phyloP scores from a whole-genome alignment of 495 filamentous ascomycete species.

The Lasiosphaeris hirsuta region DNA sequence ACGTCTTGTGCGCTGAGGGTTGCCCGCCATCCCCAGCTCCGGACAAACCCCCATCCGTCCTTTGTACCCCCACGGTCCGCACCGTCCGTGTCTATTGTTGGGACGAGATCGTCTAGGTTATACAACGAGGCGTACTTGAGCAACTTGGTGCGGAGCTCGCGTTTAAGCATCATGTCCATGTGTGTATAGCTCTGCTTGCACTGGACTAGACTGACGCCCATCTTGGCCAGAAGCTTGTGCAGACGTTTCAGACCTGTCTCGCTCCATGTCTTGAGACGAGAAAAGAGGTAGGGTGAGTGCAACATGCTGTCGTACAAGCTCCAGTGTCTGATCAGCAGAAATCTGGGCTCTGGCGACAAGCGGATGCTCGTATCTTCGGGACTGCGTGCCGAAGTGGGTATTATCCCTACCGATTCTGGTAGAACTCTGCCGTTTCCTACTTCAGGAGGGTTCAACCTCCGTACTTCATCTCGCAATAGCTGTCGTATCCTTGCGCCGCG shows the following conservation, averaged over 20 bases:
- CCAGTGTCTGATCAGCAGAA: slow-evolving; percentile 93
- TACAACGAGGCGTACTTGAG: slow-evolving; percentile 88
- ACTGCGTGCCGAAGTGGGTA: slow-evolving; percentile 81
- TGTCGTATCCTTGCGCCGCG: slow-evolving; percentile 81
- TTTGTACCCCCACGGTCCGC: slow-evolving; percentile 57
- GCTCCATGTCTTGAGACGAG: slow-evolving; percentile 89
- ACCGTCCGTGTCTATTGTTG: slow-evolving; percentile 58
- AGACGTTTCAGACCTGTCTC: slow-evolving; percentile 82
- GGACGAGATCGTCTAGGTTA: slow-evolving; percentile 88
- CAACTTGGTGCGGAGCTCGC: slow-evolving; percentile 77
- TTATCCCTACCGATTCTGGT: slow-evolving; percentile 65
- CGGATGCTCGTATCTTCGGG: slow-evolving; percentile 91
- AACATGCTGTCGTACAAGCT: slow-evolving; percentile 98
- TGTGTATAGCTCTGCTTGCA: slow-evolving; percentile 95
- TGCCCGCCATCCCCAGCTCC: slow-evolving; percentile 96
- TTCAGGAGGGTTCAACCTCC: slow-evolving; percentile 85
- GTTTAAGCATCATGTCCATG: slow-evolving; percentile 97
- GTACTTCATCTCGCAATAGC: slow-evolving; percentile 87
- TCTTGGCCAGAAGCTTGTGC: slow-evolving; percentile 95
- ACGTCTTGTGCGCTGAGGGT: slow-evolving; percentile 90
- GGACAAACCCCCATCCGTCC: slow-evolving; percentile 93
- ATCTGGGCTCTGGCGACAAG: slow-evolving; percentile 88
- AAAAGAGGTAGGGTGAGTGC: slow-evolving; percentile 92
- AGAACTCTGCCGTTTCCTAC: slow-evolving; percentile 45
- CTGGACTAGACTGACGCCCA: slow-evolving; percentile 92